phyloP scores from a whole-genome alignment of 192 early-diverging fungal genomes.

The Podila clonocystis region DNA sequence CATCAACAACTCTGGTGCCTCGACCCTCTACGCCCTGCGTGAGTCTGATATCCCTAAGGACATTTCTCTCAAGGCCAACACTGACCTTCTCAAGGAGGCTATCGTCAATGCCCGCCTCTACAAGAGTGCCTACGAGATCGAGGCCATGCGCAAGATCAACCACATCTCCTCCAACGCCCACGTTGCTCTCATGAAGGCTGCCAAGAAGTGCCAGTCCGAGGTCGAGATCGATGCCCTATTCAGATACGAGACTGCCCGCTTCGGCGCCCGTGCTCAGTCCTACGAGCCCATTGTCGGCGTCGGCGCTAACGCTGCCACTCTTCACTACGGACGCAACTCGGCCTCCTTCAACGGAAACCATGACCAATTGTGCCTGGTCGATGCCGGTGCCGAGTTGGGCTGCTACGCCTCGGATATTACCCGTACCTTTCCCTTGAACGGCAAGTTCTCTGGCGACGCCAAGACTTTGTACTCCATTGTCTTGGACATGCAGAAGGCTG shows the following conservation, averaged over 20 bases:
- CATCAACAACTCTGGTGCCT: slow-evolving; percentile 57
- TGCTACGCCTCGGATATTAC: slow-evolving; percentile 95
- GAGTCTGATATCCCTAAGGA: slow-evolving; percentile 52
- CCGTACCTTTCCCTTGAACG: slow-evolving; percentile 84
- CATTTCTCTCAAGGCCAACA: slow-evolving; percentile 28
- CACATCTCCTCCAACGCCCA: slow-evolving; percentile 82
- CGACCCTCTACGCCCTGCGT: slow-evolving; percentile 61
- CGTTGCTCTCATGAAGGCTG: slow-evolving; percentile 80
- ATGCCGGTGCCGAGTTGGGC: slow-evolving; percentile 85
- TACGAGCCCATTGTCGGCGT: slow-evolving; percentile 90
- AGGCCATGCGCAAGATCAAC: slow-evolving; percentile 79
- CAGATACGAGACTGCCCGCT: slow-evolving; percentile 71
- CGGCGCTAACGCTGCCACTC: slow-evolving; percentile 77
- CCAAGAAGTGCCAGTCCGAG: slow-evolving; percentile 72
- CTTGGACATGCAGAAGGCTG: slow-evolving; percentile 83
- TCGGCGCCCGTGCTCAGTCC: slow-evolving; percentile 78
- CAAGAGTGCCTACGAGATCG: slow-evolving; percentile 85
- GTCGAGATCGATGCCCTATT: slow-evolving; percentile 83
- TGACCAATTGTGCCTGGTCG: slow-evolving; percentile 73
- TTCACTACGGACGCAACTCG: slow-evolving; percentile 89
- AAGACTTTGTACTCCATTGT: slow-evolving; percentile 87
- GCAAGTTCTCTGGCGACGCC: slow-evolving; percentile 75
- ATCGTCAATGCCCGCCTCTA: slow-evolving; percentile 84
- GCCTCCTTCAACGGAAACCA: slow-evolving; percentile 53
- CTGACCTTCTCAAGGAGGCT: slow-evolving; percentile 53